Evolutionary conservation across 1,139 yeast species (phyloP), one percentile per base, ranked within the genome.

Genomic region (Yamadazyma songkhlaensis): DNA sequence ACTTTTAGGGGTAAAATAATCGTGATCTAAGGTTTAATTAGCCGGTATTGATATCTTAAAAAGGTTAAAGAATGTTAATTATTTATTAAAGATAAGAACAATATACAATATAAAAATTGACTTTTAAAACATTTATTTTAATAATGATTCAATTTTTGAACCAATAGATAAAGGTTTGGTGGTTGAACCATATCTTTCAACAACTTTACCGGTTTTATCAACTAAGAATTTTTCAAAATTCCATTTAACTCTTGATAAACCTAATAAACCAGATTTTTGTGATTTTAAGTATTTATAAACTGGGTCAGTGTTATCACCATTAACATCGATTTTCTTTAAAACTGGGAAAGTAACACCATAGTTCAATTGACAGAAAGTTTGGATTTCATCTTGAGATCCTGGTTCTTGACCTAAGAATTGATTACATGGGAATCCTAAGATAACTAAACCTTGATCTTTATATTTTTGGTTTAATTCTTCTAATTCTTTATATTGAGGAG

Each of bases 371-470:
- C 75, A 70, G 55, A 68, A 69, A 26, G 52, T 49, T 25, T 63
- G 64, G 42, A 70, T 70, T 41, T 69, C 72, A 22, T 65, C 73
- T 29, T 60, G 51, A 22, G 46, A 37, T 6, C 75, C 75, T 22
- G 76, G 76, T 53, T 71, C 77, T 52, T 71, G 76, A 31, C 57
- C 49, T 17, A 67, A 65, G 53, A 92, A 92, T 63, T 92, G 97
- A 54, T 70, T 70, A 50, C 77, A 72, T 50, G 98, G 98, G 80
- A 92, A 92, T 3, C 96, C 98, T 38, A 92, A 55, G 47, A 92
- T 77, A 40, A 74, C 86, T 28, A 92, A 73, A 21, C 90, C 95
- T 56, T 84, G 59, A 49, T 77, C 90, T 43, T 76, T 72, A 67
- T 84, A 87, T 60, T 85, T 81, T 54, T 85, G 72, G 74, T 90